Base-by-base conservation (phyloP, 1,139 yeast genomes). In the Saccharomycopsis phalli region DNA sequence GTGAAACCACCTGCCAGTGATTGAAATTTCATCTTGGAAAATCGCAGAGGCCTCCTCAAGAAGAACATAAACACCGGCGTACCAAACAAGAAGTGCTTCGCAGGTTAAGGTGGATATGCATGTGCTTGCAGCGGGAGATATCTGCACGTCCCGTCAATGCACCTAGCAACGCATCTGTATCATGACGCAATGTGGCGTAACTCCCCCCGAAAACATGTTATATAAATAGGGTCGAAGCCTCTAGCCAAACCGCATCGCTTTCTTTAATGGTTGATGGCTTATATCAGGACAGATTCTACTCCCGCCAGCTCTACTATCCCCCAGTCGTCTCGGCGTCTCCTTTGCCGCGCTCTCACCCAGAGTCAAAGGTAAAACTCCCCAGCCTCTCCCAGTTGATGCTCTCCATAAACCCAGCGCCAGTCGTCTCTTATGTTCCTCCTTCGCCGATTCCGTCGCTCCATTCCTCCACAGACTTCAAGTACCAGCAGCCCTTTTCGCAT, bases 121-220 rank as follows among this genome's bases (percentile, higher is more conserved):
- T 22, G 10, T 22, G 25, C 25, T 22, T 10, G 10, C 25, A 22
- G 25, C 25, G 6, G 25, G 8, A 22, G 10, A 22, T 10, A 22
- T 10, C 29, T 26, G 29, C 29, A 26, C 29, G 8, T 26, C 29
- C 29, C 29, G 29, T 26, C 29, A 26, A 26, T 26, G 29, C 29
- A 26, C 14, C 29, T 26, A 11, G 29, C 29, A 26, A 26, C 13
- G 29, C 29, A 26, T 26, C 14, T 14, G n/a, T 11, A 6, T n/a
- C 14, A n/a, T n/a, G n/a, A n/a, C n/a, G n/a, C n/a, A 22, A 6
- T 22, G 25, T 10, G 25, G 10, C 6, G 8, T 10, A 7, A 7
- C 25, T 22, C 25, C 10, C 25, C 10, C 25, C 25, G 8, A 22
- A 22, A 6, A 7, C 25, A 7, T 10, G 10, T 22, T 10, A 22